Conservation (phyloP, 2,329 filamentous ascomycete genomes). For the Cytospora piceicola region DNA sequence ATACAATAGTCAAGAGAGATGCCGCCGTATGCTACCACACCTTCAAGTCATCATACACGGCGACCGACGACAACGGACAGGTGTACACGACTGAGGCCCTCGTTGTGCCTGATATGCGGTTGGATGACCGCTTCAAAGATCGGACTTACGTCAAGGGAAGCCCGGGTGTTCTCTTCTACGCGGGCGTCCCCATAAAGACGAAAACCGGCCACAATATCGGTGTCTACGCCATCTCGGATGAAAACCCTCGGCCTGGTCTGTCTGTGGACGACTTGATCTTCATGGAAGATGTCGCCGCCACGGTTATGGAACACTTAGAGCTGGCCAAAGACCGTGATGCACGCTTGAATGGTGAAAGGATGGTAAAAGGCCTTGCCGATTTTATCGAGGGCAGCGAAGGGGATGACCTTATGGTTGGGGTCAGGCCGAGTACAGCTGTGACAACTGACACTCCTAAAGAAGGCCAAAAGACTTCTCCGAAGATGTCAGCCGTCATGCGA, state of each 20-base stretch:
- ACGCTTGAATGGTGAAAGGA: slow-evolving; percentile 33
- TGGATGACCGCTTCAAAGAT: slow-evolving; percentile 28
- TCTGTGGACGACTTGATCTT: slow-evolving; percentile 32
- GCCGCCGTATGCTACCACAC: slow-evolving; percentile 35
- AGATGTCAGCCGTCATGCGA: slow-evolving; percentile 24
- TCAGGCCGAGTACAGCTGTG: not conserved
- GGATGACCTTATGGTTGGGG: not conserved
- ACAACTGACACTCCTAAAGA: slow-evolving; percentile 3
- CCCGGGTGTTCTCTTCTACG: slow-evolving; percentile 18
- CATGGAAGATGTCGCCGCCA: slow-evolving; percentile 35
- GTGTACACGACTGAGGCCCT: slow-evolving; percentile 11
- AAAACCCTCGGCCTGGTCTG: slow-evolving; percentile 8
- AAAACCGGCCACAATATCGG: slow-evolving; percentile 24
- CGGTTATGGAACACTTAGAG: slow-evolving; percentile 38
- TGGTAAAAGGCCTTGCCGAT: slow-evolving; percentile 34
- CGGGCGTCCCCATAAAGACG: slow-evolving; percentile 24
- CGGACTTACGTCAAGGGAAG: slow-evolving; percentile 13
- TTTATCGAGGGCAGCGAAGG: slow-evolving; percentile 33
- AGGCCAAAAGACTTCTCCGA: slow-evolving; percentile 17
- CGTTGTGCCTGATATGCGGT: slow-evolving; percentile 24
- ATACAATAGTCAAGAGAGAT: slow-evolving; percentile 13
- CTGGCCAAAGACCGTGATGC: slow-evolving; percentile 33
- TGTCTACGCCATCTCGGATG: slow-evolving; percentile 16
- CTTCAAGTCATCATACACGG: slow-evolving; percentile 33
- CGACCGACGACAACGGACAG: slow-evolving; percentile 46